Evolutionary conservation across 208 protist genomes (phyloP).

Genomic region (Crithidia fasciculata): DNA sequence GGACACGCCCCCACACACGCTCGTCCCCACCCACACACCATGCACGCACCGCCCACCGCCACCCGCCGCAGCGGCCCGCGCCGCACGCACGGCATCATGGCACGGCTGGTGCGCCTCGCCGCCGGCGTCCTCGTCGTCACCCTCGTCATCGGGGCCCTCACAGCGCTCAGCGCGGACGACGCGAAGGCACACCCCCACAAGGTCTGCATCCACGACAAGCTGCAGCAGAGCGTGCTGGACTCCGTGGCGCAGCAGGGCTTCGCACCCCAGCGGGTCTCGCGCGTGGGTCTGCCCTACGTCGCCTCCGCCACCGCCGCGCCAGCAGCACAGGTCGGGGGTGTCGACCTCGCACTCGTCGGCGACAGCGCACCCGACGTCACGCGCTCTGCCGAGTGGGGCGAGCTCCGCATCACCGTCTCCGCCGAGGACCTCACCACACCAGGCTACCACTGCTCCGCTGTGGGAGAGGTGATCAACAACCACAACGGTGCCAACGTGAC

Average conservation of each 20-base stretch:
- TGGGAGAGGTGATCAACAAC: constrained; percentile 25
- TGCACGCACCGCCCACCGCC: background rate
- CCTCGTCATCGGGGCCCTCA: constrained; percentile 34
- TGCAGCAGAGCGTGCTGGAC: constrained; percentile 3
- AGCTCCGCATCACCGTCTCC: constrained; percentile 51
- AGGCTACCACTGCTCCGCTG: constrained; percentile 43
- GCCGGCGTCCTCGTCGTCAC: constrained; percentile 20
- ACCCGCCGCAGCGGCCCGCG: constrained; percentile 12
- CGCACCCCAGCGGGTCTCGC: background rate
- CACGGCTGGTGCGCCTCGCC: constrained; percentile 28
- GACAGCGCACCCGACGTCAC: background rate
- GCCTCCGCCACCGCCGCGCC: background rate
- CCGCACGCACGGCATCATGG: constrained; percentile 1
- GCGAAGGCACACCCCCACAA: background rate
- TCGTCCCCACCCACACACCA: background rate
- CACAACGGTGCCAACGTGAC: constrained; percentile 21
- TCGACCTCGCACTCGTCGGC: background rate
- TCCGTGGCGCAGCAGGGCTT: background rate
- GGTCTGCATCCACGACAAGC: constrained; percentile 24
- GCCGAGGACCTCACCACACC: constrained; percentile 39
- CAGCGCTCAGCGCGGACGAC: constrained; percentile 5
- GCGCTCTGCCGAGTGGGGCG: constrained; percentile 19
- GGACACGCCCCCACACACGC: background rate
- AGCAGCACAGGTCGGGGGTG: too few relatives aligned
- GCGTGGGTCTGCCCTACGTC: constrained; percentile 13